These are phyloP conservation scores for Stylonectria norvegica DNA, from an alignment of 2,329 filamentous ascomycete genomes.

Conservation along the genomic window DNA sequence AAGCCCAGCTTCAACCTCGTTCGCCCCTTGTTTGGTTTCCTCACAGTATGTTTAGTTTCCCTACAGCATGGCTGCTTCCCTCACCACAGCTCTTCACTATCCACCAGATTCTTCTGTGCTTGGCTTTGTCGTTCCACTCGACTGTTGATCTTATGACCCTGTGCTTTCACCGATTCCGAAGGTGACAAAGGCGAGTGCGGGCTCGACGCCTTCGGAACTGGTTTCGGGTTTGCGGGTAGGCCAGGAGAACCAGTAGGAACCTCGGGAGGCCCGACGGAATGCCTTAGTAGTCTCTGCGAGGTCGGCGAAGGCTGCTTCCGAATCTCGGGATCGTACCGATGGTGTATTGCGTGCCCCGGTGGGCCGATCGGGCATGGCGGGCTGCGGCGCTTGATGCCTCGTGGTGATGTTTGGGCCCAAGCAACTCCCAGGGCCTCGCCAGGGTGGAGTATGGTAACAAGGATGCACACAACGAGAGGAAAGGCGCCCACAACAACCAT, in stretches of 20 bases:
- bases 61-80: background rate
- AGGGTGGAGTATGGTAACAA: slow-evolving; percentile 37
- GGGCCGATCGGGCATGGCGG: slow-evolving; percentile 18
- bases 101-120: slow-evolving; percentile 3
- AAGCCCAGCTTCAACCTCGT: no score
- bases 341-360: slow-evolving; percentile 26
- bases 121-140: no score
- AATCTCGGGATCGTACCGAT: slow-evolving; percentile 34
- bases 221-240: slow-evolving; percentile 28
- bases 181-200: no score
- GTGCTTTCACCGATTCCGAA: no score
- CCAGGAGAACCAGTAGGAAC: slow-evolving; percentile 27
- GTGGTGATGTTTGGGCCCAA: slow-evolving; percentile 40
- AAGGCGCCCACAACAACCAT: slow-evolving; percentile 41
- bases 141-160: no score
- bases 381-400: slow-evolving; percentile 14
- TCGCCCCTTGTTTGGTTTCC: slow-evolving; percentile 5
- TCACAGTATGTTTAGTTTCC: background rate
- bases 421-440: slow-evolving; percentile 38
- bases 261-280: slow-evolving; percentile 19
- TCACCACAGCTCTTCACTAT: slow-evolving; percentile 12
- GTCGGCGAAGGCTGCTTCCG: slow-evolving; percentile 29
- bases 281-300: slow-evolving; percentile 18
- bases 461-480: slow-evolving; percentile 34
- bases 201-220: slow-evolving; percentile 17